Percentiles rank a stretch among this genome's conserved stretches.
These are phyloP conservation scores for Spinacia oleracea DNA, from an alignment of 179 eudicot genomes.

Conservation along the genomic window DNA sequence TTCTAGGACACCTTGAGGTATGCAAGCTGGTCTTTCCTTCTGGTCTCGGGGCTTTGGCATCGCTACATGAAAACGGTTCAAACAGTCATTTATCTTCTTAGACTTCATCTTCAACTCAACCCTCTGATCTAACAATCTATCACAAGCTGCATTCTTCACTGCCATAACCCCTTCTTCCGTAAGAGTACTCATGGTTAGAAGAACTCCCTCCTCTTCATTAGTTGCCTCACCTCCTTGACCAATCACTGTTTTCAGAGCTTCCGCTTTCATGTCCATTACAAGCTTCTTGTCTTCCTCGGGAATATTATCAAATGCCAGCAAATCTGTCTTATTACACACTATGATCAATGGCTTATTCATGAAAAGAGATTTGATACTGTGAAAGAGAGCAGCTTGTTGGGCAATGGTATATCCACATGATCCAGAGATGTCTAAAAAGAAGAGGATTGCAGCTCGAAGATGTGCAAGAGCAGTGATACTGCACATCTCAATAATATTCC, in stretches of 20 bases:
- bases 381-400: conserved; percentile 86
- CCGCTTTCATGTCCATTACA: conserved; percentile 83
- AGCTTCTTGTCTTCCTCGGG: conserved; percentile 81
- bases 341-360: conserved; percentile 91
- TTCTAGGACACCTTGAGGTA: conserved; percentile 81
- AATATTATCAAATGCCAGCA: conserved; percentile 70
- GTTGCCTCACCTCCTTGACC: conserved; percentile 84
- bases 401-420: conserved; percentile 93
- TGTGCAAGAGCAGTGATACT: conserved; percentile 95
- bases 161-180: conserved; percentile 85
- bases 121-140: conserved; percentile 79
- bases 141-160: conserved; percentile 94
- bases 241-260: conserved; percentile 79
- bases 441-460: conserved; percentile 81
- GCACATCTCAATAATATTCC: conserved; percentile 96
- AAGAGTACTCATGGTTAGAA: conserved; percentile 85
- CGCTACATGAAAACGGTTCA: conserved; percentile 92
- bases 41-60: conserved; percentile 84
- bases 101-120: conserved; percentile 96
- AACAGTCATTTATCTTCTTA: conserved; percentile 81
- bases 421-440: conserved; percentile 88
- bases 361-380: conserved; percentile 88
- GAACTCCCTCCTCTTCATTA: conserved; percentile 65
- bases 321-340: conserved; percentile 92
- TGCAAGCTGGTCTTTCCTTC: conserved; percentile 75